Conservation (phyloP, 768 basidiomycete species). For the Sarcodon sp. region DNA sequence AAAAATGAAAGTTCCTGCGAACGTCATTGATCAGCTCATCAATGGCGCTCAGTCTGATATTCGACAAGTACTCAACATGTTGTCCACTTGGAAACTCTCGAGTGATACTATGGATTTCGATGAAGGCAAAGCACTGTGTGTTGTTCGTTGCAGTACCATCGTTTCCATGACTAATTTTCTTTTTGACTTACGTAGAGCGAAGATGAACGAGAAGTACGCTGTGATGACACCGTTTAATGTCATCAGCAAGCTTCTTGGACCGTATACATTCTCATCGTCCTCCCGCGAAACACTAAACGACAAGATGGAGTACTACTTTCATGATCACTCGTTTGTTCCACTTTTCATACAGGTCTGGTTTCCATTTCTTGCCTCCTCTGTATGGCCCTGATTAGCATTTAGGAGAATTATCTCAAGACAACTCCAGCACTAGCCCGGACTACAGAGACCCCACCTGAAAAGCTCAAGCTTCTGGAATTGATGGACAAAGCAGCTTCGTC, state of each 20-base stretch:
- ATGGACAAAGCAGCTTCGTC: constrained; percentile 85
- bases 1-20: constrained; percentile 83
- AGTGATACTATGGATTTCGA: constrained; percentile 78
- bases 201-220: constrained; percentile 86
- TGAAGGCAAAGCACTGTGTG: constrained; percentile 82
- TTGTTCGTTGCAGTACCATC: constrained; percentile 4
- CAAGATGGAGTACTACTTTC: constrained; percentile 95
- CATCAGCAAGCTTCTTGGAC: constrained; percentile 80
- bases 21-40: constrained; percentile 88
- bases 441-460: constrained; percentile 47
- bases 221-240: constrained; percentile 90
- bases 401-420: constrained; percentile 94
- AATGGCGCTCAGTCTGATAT: constrained; percentile 88
- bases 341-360: constrained; percentile 76
- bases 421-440: constrained; percentile 51
- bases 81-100: constrained; percentile 94
- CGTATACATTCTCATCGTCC: constrained; percentile 79
- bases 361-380: neutral
- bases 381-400: neutral
- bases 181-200: constrained; percentile 34
- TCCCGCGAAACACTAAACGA: constrained; percentile 73
- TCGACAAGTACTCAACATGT: constrained; percentile 94
- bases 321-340: constrained; percentile 89
- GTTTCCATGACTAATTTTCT: neutral
- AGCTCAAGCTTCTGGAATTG: constrained; percentile 61